Conservation (phyloP, 1,139 yeast species). For the Magnusiomyces sp. region DNA sequence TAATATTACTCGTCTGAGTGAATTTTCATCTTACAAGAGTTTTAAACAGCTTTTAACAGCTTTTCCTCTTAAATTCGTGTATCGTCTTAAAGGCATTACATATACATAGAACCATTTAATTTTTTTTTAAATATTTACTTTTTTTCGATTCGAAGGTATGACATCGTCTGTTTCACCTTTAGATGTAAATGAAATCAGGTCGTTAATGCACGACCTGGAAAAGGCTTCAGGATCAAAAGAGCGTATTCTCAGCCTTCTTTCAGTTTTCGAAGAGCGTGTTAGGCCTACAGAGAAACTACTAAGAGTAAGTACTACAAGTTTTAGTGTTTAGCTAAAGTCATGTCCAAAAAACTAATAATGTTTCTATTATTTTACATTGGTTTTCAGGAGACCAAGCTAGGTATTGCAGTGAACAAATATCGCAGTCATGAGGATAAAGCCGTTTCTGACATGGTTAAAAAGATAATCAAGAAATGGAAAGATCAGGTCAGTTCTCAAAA, state of each 20-base stretch:
- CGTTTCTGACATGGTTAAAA: constrained; percentile 63
- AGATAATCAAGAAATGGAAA: constrained; percentile 81
- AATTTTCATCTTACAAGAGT: no score
- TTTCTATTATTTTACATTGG: neutral
- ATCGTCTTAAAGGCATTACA: no score
- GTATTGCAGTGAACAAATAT: constrained; percentile 88
- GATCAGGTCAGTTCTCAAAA: constrained; percentile 78
- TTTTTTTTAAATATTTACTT: neutral
- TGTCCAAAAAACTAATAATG: neutral
- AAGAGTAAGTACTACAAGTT: constrained; percentile 37
- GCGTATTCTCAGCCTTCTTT: constrained; percentile 58
- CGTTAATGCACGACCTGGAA: constrained; percentile 63
- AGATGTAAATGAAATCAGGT: constrained; percentile 64
- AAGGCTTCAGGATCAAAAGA: constrained; percentile 56
- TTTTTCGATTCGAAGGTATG: neutral
- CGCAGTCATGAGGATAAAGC: constrained; percentile 60
- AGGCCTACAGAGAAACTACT: constrained; percentile 77
- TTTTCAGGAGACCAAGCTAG: constrained; percentile 77
- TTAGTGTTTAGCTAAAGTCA: neutral
- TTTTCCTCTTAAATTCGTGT: no score
- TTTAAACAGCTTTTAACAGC: no score
- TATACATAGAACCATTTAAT: neutral
- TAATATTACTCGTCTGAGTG: no score
- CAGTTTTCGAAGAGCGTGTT: constrained; percentile 60
- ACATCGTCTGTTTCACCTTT: constrained; percentile 3